Conservation (phyloP, 495 filamentous ascomycete species). For the Physcia stellaris region DNA sequence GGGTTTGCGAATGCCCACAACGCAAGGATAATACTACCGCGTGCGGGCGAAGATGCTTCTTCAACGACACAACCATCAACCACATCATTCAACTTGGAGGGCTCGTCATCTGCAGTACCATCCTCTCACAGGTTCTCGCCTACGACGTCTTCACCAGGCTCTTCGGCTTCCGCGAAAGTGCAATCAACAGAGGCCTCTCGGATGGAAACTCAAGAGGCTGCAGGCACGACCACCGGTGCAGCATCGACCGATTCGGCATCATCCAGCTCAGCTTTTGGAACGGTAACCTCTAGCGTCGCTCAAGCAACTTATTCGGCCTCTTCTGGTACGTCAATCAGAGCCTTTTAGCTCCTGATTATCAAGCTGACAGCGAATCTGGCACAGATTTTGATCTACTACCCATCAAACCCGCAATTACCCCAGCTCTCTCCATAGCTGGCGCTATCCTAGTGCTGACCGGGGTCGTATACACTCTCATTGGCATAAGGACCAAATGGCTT, state of each 20-base stretch:
- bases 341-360: background rate
- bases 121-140: too few relatives aligned
- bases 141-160: too few relatives aligned
- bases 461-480: constrained; percentile 54
- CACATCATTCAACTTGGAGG: too few relatives aligned
- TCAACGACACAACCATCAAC: too few relatives aligned
- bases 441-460: constrained; percentile 62
- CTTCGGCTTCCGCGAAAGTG: too few relatives aligned
- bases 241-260: background rate
- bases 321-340: background rate
- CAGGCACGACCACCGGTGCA: background rate
- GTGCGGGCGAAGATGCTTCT: too few relatives aligned
- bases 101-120: too few relatives aligned
- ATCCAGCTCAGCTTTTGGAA: background rate
- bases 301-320: background rate
- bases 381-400: constrained; percentile 39
- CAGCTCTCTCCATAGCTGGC: constrained; percentile 66
- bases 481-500: constrained; percentile 73
- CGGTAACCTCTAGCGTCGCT: background rate
- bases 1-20: too few relatives aligned
- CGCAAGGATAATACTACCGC: too few relatives aligned
- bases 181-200: too few relatives aligned
- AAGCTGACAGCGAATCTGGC: background rate
- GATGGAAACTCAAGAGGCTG: too few relatives aligned
- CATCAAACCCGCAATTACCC: constrained; percentile 60